These are phyloP conservation scores for Neurospora intermedia DNA, from an alignment of 495 filamentous ascomycete genomes.

Conservation along the genomic window DNA sequence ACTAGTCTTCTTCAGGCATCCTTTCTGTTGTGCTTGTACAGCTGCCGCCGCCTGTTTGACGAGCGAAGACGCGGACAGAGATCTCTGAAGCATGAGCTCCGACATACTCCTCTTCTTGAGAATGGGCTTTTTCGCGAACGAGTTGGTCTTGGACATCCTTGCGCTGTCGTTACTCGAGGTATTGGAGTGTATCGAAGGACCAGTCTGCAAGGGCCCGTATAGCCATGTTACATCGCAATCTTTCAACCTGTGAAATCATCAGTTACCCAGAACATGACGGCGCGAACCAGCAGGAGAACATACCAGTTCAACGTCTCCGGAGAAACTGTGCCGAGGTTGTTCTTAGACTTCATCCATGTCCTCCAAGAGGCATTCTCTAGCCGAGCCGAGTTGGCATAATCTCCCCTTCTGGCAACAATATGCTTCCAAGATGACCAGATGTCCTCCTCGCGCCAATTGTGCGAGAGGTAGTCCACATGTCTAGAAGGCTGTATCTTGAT, in stretches of 20 bases:
- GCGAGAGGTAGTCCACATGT: slow-evolving; percentile 93
- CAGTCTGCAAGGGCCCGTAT: slow-evolving; percentile 83
- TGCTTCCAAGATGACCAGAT: slow-evolving; percentile 97
- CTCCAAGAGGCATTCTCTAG: slow-evolving; percentile 97
- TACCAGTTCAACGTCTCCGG: slow-evolving; percentile 88
- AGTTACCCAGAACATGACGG: slow-evolving; percentile 2
- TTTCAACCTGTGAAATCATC: slow-evolving; percentile 59
- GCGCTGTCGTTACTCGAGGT: slow-evolving; percentile 40
- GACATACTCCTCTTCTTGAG: slow-evolving; percentile 95
- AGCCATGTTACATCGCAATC: slow-evolving; percentile 97
- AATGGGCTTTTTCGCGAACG: slow-evolving; percentile 83
- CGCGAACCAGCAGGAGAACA: slow-evolving; percentile 15
- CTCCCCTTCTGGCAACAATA: slow-evolving; percentile 64
- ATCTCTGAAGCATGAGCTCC: slow-evolving; percentile 86
- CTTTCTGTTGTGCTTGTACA: slow-evolving; percentile 77
- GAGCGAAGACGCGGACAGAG: slow-evolving; percentile 80
- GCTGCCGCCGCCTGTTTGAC: slow-evolving; percentile 89
- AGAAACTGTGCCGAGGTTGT: slow-evolving; percentile 73
- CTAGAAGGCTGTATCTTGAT: slow-evolving; percentile 68
- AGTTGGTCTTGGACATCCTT: slow-evolving; percentile 64
- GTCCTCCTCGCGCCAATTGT: slow-evolving; percentile 93
- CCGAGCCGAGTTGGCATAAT: slow-evolving; percentile 70
- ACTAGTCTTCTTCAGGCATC: slow-evolving; percentile 32
- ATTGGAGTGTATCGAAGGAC: slow-evolving; percentile 37
- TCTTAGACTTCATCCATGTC: slow-evolving; percentile 90